Evolutionary conservation across 495 filamentous ascomycete species (phyloP).

Genomic region (Platismatia glauca): DNA sequence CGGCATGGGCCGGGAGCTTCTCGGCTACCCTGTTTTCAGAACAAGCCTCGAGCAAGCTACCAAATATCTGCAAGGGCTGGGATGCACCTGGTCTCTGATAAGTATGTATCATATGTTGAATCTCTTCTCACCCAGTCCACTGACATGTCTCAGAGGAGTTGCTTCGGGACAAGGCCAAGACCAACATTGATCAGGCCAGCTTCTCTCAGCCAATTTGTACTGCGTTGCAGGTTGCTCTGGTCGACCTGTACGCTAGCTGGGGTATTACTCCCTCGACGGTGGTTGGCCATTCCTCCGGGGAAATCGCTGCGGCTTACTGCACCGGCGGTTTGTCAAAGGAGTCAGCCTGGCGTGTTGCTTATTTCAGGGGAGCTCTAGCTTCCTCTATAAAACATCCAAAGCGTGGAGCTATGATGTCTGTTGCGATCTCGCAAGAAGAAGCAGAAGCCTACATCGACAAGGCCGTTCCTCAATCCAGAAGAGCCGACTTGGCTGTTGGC

Average conservation of each 20-base stretch:
- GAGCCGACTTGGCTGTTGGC: too few relatives aligned
- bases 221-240: constrained; percentile 25
- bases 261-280: constrained; percentile 5
- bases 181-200: too few relatives aligned
- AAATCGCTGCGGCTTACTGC: constrained; percentile 1
- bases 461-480: too few relatives aligned
- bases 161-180: too few relatives aligned
- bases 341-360: constrained; percentile 23
- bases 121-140: too few relatives aligned
- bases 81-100: too few relatives aligned
- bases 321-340: constrained; percentile 9
- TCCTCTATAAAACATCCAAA: constrained; percentile 1
- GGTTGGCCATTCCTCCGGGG: background rate
- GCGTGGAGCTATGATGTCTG: constrained; percentile 4
- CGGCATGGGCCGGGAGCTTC: constrained; percentile 25
- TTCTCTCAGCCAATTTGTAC: constrained; percentile 10
- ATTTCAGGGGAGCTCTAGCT: constrained; percentile 19
- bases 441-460: too few relatives aligned
- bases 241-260: constrained; percentile 19
- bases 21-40: background rate
- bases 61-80: too few relatives aligned
- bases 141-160: too few relatives aligned
- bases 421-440: background rate
- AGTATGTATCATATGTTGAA: too few relatives aligned
- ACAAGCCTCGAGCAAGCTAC: background rate